Evolutionary conservation across 2,329 filamentous ascomycete genomes (phyloP).

Genomic region (Cladosporium sp.): DNA sequence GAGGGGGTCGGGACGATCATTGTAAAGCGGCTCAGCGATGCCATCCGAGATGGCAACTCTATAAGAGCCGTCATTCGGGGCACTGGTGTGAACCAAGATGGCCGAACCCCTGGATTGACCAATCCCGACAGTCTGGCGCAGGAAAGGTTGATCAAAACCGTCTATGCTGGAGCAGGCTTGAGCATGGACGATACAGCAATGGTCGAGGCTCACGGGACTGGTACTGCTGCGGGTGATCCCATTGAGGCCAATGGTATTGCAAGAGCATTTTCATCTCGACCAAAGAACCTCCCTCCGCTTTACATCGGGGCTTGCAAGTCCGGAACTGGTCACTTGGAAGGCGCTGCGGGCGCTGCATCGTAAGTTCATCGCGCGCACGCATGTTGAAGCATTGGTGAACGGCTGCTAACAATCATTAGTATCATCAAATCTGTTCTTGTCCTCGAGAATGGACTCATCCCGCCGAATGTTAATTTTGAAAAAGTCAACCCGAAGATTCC

Average conservation of each 20-base stretch:
- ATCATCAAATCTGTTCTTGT: constrained; percentile 25
- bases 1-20: constrained; percentile 29
- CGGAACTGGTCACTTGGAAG: constrained; percentile 26
- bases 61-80: constrained; percentile 23
- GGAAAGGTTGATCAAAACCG: constrained; percentile 37
- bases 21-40: constrained; percentile 34
- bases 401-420: neutral
- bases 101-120: constrained; percentile 38
- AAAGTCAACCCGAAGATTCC: constrained; percentile 33
- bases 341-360: constrained; percentile 19
- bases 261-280: neutral
- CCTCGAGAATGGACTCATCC: constrained; percentile 29
- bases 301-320: constrained; percentile 32
- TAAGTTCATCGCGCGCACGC: neutral
- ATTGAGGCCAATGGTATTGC: constrained; percentile 22
- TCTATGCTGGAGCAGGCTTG: constrained; percentile 42
- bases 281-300: constrained; percentile 20
- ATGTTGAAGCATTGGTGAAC: neutral
- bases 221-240: constrained; percentile 28
- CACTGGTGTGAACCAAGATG: constrained; percentile 2
- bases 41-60: constrained; percentile 22
- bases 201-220: constrained; percentile 33
- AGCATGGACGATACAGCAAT: constrained; percentile 24
- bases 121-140: constrained; percentile 42
- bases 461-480: constrained; percentile 29